Evolutionary conservation across 495 filamentous ascomycete genomes (phyloP), one percentile per base, ranked within the genome.

Genomic region (Aspergillus bridgeri): DNA sequence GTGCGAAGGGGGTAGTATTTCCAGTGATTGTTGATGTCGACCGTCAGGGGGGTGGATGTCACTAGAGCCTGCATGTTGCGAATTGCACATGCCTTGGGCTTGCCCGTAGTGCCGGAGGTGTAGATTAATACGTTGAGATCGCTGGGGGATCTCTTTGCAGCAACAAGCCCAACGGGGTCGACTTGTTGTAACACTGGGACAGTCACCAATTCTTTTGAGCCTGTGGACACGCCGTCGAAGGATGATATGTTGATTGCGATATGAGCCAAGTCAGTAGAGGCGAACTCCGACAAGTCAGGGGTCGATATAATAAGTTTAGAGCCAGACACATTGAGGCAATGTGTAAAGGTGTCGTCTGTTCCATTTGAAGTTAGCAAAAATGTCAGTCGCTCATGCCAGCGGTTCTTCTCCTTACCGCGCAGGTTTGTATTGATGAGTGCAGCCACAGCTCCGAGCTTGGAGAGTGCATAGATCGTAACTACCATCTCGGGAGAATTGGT

Each of bases 381-480:
- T 7, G 1, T 42, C 46, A 45, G n/a, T 47, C 4, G 6, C 46
- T 29, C 24, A 17, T 7, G 9, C 27, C 33, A 8, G 2, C 29
- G 6, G 27, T 2, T 9, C n/a, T 8, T 4, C 25, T 18, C 69
- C 44, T 83, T 81, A 57, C 87, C 89, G 15, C 81, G 81, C 21
- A 98, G 71, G 61, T 96, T 97, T 64, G 91, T 95, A 69, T 98
- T 98, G 66, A 98, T 86, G 63, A 96, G 89, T 3, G 93, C 92
- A 19, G 92, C 88, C 33, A 83, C 85, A 0, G 89, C 91, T 2
- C 94, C 94, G 24, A 97, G 77, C 15, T 87, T 85, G 80, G 92
- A 95, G 25, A 96, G 68, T 0, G 88, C 94, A 48, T 94, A 84
- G 71, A 87, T 84, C 3, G 89, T 53, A 65, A 95, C 89, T 3